These are phyloP conservation scores for Claviceps sp. DNA, from an alignment of 2,329 filamentous ascomycete genomes.

Conservation along the genomic window DNA sequence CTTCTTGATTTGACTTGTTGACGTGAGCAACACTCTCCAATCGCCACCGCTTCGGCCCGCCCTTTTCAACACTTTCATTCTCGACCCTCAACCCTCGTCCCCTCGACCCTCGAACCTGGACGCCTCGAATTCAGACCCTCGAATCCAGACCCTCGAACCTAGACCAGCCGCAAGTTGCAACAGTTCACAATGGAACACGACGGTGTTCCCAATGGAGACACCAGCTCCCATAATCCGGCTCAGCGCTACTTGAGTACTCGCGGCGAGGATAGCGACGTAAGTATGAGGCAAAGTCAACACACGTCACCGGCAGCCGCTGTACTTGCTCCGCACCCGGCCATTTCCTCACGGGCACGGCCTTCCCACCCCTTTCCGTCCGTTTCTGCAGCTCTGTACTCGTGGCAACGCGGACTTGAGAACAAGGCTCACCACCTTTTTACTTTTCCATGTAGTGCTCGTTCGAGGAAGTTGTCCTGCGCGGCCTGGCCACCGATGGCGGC, in stretches of 20 bases:
- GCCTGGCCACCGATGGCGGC: slow-evolving; percentile 73
- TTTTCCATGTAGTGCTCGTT: slow-evolving; percentile 55
- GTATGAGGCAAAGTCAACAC: slow-evolving; percentile 5
- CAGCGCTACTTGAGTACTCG: slow-evolving; percentile 39
- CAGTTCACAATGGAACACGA: slow-evolving; percentile 27
- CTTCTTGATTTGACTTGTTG: not conserved
- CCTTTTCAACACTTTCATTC: slow-evolving; percentile 1
- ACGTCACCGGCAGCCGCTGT: not conserved
- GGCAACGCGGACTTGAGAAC: not conserved
- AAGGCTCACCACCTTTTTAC: too few relatives aligned
- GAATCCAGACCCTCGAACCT: not conserved
- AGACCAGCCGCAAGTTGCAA: not conserved
- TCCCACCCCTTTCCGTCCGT: too few relatives aligned
- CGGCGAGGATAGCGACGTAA: slow-evolving; percentile 35
- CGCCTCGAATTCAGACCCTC: not conserved
- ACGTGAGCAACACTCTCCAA: not conserved
- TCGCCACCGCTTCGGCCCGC: slow-evolving; percentile 4
- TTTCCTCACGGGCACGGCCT: too few relatives aligned
- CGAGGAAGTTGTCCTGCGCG: slow-evolving; percentile 82
- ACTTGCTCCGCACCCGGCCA: not conserved
- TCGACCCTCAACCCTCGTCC: not conserved
- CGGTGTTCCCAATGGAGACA: slow-evolving; percentile 20
- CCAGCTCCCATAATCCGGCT: slow-evolving; percentile 27
- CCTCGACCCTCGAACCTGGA: not conserved
- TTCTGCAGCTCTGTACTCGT: not conserved